These are phyloP conservation scores for Serendipita sp. DNA, from an alignment of 768 basidiomycete genomes.

Conservation along the genomic window DNA sequence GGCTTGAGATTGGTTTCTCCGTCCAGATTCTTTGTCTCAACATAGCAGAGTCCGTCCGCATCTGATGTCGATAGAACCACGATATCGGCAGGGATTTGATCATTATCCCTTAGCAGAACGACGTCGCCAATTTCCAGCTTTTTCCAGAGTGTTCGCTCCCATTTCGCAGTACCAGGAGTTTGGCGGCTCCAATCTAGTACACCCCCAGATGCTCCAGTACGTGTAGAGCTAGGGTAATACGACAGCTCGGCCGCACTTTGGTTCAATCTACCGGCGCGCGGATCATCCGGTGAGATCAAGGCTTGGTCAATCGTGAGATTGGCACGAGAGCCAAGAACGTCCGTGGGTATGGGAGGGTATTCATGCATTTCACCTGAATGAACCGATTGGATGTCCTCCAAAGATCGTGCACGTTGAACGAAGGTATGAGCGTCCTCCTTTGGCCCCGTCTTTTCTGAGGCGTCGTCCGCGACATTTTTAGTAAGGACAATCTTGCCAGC, in stretches of 20 bases:
- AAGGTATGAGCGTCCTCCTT: conserved; percentile 25
- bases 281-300: conserved; percentile 25
- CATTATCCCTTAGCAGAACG: conserved; percentile 79
- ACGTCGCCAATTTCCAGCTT: conserved; percentile 97
- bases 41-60: conserved; percentile 78
- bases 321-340: conserved; percentile 26
- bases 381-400: conserved; percentile 56
- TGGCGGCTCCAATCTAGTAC: conserved; percentile 71
- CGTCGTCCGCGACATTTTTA: conserved; percentile 23
- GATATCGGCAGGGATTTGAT: conserved; percentile 93
- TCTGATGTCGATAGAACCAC: conserved; percentile 86
- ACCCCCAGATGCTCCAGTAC: conserved; percentile 40
- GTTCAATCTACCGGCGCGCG: conserved; percentile 8
- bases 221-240: conserved; percentile 13
- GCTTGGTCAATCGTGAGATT: conserved; percentile 33
- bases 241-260: conserved; percentile 5
- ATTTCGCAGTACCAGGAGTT: conserved; percentile 53
- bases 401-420: conserved; percentile 25
- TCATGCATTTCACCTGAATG: conserved; percentile 22
- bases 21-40: conserved; percentile 96
- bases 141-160: conserved; percentile 98
- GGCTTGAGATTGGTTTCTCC: conserved; percentile 96
- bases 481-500: conserved; percentile 49
- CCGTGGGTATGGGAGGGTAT: conserved; percentile 18
- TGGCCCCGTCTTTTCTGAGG: conserved; percentile 27